Base-by-base conservation (phyloP, 2,329 filamentous ascomycete species). In the Lachnellula hyalina region DNA sequence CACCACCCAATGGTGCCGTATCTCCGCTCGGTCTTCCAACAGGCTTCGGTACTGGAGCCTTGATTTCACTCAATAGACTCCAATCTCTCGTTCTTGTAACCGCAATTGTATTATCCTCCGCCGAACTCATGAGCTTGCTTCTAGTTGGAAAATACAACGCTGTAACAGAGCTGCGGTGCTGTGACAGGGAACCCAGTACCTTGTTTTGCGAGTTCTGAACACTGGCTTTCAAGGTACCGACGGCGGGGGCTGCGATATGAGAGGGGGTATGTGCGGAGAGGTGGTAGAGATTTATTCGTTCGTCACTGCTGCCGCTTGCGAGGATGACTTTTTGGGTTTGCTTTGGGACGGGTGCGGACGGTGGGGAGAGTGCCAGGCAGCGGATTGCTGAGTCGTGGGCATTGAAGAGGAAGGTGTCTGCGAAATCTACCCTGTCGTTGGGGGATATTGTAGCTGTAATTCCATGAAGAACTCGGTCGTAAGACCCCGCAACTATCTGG, bases 391-490 rank as follows among this genome's bases (percentile, higher is more conserved):
- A 95, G 54, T 84, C 81, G 74, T 99, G 94, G 14, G 94, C 92
- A 68, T 92, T 90, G 81, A 99, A 96, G 54, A 99, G 82, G 72
- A 99, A 99, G 0, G 89, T 93, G 72, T 97, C 93, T 62, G 89
- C 83, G 68, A 96, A 97, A 50, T 85, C 78, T 52, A 85, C 77
- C 15, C 77, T 68, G 53, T 58, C 63, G 11, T 76, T 67, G 52
- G 70, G 62, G 42, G 70, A 64, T 51, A 96, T 76, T 2, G 83
- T 83, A n/a, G 88, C 91, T 7, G 88, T 90, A 65, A 96, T 80
- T 57, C 94, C 94, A 71, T 99, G 94, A 19, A 99, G 81, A 49
- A 95, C 84, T 61, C 91, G 83, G 69, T 99, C 94, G 74, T 99
- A 99, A 51, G 92, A 96, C 47, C 94, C 94, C 6, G 90, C 86